phyloP scores from a whole-genome alignment of 2,329 filamentous ascomycete species.

The Colletotrichum sidae region DNA sequence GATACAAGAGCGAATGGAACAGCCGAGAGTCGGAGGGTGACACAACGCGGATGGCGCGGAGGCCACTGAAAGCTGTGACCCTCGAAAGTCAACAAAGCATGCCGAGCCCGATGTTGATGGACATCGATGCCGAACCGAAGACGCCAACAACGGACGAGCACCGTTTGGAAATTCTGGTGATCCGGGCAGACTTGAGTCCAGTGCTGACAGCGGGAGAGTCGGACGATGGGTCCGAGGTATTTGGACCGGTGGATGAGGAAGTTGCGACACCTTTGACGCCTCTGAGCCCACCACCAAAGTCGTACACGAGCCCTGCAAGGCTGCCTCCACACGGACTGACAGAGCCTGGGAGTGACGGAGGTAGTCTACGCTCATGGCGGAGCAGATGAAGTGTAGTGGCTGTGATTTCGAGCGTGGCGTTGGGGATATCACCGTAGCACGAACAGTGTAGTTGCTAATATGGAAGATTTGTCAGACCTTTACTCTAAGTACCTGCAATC shows the following conservation, averaged over 20 bases:
- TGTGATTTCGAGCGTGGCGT: constrained; percentile 11
- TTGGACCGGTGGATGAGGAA: constrained; percentile 15
- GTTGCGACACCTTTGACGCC: constrained; percentile 29
- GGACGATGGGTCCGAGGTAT: constrained; percentile 20
- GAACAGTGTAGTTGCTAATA: too few species aligned
- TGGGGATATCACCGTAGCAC: background rate
- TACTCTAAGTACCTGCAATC: too few species aligned
- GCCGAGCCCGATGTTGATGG: background rate
- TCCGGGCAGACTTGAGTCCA: constrained; percentile 6
- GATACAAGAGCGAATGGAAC: background rate
- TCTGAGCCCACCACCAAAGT: constrained; percentile 30
- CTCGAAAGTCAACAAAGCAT: constrained; percentile 25
- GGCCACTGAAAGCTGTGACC: constrained; percentile 12
- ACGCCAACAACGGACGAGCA: background rate
- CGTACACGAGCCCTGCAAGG: constrained; percentile 14
- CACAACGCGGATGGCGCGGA: background rate
- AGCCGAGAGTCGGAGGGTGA: background rate
- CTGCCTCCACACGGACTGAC: background rate
- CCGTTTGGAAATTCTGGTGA: background rate
- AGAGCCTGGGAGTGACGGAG: too few species aligned
- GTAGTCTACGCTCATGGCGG: background rate
- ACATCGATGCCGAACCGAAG: constrained; percentile 8
- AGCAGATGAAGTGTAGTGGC: background rate
- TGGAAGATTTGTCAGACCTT: too few species aligned
- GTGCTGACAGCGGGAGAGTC: constrained; percentile 21